phyloP scores from a whole-genome alignment of 768 basidiomycete genomes.

The Naganishia randhawae region DNA sequence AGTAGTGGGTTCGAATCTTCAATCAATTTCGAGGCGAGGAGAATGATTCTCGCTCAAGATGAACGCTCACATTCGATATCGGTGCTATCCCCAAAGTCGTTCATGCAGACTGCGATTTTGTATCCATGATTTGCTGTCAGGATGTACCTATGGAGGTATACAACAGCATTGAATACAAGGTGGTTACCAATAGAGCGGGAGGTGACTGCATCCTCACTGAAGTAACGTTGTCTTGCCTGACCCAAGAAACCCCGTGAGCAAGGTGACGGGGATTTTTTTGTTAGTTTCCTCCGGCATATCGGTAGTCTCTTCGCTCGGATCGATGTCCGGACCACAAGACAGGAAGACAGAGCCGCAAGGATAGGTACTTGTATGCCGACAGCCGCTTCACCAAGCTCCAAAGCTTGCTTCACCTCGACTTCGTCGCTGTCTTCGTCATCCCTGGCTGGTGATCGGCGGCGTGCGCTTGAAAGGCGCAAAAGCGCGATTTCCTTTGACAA shows the following conservation, averaged over 20 bases:
- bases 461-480: not conserved
- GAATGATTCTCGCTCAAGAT: not conserved
- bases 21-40: not conserved
- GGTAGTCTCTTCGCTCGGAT: not conserved
- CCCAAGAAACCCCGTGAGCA: constrained; percentile 91
- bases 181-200: constrained; percentile 50
- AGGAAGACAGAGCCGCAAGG: no score
- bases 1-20: not conserved
- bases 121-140: constrained; percentile 90
- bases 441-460: not conserved
- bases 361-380: no score
- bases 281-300: not conserved
- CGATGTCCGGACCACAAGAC: no score
- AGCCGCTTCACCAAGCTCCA: no score
- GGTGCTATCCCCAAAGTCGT: constrained; percentile 88
- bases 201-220: constrained; percentile 55
- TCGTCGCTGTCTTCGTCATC: not conserved
- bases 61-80: constrained; percentile 77
- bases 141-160: constrained; percentile 58
- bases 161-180: constrained; percentile 12
- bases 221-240: constrained; percentile 86
- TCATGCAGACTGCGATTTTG: constrained; percentile 96
- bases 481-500: not conserved
- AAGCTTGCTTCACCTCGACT: not conserved
- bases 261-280: constrained; percentile 68